Evolutionary conservation across 768 basidiomycete genomes (phyloP).

Genomic region (Mycena galopus): DNA sequence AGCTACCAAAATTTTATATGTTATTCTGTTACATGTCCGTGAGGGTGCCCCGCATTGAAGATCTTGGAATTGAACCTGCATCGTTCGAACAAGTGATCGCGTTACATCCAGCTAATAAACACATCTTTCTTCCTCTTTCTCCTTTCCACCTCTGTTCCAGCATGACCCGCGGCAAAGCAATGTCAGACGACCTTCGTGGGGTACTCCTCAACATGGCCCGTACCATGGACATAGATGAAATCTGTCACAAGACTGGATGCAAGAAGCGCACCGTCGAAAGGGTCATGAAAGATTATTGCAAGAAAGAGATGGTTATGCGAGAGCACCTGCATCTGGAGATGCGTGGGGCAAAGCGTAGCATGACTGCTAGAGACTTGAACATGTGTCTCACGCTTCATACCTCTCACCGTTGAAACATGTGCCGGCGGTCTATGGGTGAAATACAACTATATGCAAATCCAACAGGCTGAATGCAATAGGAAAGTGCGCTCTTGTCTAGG

Average conservation of each 20-base stretch:
- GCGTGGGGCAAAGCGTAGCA: neutral
- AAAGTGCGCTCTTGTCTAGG: no score
- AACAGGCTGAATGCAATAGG: no score
- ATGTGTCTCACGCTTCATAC: neutral
- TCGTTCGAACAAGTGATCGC: no score
- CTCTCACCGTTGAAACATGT: no score
- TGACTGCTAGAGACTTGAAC: neutral
- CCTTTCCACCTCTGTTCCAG: neutral
- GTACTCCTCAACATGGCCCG: neutral
- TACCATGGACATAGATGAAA: neutral
- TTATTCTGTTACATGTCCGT: no score
- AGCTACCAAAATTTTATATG: no score
- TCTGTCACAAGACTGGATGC: neutral
- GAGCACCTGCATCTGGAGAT: constrained; percentile 4
- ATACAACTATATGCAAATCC: no score
- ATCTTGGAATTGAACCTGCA: no score
- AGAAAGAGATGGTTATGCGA: neutral
- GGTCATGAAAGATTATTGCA: neutral
- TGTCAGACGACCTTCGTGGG: constrained; percentile 14
- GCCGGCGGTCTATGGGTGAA: no score
- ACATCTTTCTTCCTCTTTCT: neutral
- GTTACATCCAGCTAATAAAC: no score
- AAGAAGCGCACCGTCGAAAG: neutral
- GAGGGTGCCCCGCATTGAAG: no score
- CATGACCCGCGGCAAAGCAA: constrained; percentile 4